Evolutionary conservation across 768 basidiomycete genomes (phyloP).

Genomic region (Russula lepida): DNA sequence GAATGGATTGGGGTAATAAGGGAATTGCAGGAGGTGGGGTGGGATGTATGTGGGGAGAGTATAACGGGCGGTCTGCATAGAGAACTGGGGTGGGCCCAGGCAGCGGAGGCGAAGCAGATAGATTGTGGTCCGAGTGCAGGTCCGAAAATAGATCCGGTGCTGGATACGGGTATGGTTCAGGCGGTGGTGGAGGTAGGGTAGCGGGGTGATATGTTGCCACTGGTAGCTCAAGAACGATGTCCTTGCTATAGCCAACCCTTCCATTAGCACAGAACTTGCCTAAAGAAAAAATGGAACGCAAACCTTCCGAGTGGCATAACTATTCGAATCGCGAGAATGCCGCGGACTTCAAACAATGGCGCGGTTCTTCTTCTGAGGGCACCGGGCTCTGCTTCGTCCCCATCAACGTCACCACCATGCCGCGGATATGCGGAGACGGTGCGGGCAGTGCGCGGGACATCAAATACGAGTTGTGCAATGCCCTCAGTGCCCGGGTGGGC

Average conservation of each 20-base stretch:
- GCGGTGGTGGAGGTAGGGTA: conserved; percentile 40
- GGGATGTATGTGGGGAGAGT: conserved; percentile 30
- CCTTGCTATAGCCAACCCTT: conserved; percentile 43
- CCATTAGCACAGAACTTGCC: background rate
- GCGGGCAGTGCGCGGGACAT: conserved; percentile 60
- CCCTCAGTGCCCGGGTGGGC: conserved; percentile 70
- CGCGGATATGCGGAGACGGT: conserved; percentile 56
- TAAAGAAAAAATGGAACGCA: conserved; percentile 25
- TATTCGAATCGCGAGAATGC: conserved; percentile 52
- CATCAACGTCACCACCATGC: conserved; percentile 41
- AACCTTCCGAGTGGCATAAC: conserved; percentile 75
- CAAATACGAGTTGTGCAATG: conserved; percentile 69
- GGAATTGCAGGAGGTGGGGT: conserved; percentile 14
- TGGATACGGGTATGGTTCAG: conserved; percentile 13
- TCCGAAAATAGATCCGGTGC: background rate
- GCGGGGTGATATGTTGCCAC: conserved; percentile 55
- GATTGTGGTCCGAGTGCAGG: background rate
- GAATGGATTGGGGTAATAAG: conserved; percentile 32
- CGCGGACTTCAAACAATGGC: conserved; percentile 61
- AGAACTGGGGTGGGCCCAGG: conserved; percentile 16
- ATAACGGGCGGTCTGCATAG: conserved; percentile 25
- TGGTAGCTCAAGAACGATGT: conserved; percentile 56
- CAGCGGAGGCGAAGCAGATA: conserved; percentile 22
- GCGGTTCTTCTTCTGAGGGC: background rate
- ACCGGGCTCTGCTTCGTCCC: conserved; percentile 26